Percentiles rank a stretch among this genome's conserved stretches.
These are phyloP conservation scores for Fusarium virguliforme DNA, from an alignment of 2,329 filamentous ascomycete genomes.

Conservation along the genomic window DNA sequence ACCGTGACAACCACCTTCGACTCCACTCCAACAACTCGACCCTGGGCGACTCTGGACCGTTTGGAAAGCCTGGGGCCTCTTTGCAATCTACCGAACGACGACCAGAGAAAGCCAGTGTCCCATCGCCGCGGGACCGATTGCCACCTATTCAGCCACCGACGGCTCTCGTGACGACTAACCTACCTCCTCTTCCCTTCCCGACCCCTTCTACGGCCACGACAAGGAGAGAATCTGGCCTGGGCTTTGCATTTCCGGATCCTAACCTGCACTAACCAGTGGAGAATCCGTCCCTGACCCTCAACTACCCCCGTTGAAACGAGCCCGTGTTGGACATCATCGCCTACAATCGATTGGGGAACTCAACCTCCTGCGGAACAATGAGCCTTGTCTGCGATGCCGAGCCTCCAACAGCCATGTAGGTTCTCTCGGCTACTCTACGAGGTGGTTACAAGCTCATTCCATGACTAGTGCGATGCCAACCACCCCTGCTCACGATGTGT, in stretches of 20 bases:
- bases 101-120: slow-evolving; percentile 31
- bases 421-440: not conserved
- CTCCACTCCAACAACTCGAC: slow-evolving; percentile 59
- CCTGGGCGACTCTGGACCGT: slow-evolving; percentile 65
- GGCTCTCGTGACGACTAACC: slow-evolving; percentile 50
- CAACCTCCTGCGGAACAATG: slow-evolving; percentile 63
- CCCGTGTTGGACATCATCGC: slow-evolving; percentile 67
- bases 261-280: slow-evolving; percentile 56
- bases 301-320: slow-evolving; percentile 70
- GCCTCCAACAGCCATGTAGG: slow-evolving; percentile 64
- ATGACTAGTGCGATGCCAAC: slow-evolving; percentile 66
- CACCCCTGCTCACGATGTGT: slow-evolving; percentile 66
- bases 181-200: slow-evolving; percentile 52
- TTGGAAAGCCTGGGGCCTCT: slow-evolving; percentile 49
- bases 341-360: slow-evolving; percentile 73
- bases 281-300: slow-evolving; percentile 68
- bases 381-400: slow-evolving; percentile 69
- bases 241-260: slow-evolving; percentile 60
- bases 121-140: slow-evolving; percentile 46
- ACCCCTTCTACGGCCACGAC: slow-evolving; percentile 51
- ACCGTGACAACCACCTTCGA: slow-evolving; percentile 67
- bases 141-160: slow-evolving; percentile 60
- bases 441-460: slow-evolving; percentile 30
- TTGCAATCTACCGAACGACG: slow-evolving; percentile 31
- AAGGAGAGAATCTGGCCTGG: slow-evolving; percentile 49